These are phyloP conservation scores for Penicillium paneum DNA, from an alignment of 2,329 filamentous ascomycete genomes.

Conservation along the genomic window DNA sequence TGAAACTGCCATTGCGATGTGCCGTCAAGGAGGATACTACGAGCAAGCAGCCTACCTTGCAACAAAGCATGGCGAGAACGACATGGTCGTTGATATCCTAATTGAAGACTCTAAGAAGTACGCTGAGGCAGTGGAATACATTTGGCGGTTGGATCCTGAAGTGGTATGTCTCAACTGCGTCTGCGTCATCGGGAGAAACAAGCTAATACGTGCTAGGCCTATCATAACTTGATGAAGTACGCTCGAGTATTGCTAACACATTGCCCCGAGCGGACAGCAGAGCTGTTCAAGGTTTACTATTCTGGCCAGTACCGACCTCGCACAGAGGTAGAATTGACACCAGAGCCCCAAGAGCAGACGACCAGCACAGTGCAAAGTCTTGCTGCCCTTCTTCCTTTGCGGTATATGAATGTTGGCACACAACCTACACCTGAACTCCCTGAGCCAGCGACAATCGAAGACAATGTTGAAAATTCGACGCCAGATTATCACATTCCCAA, in stretches of 20 bases:
- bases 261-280: constrained; percentile 75
- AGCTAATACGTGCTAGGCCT: constrained; percentile 59
- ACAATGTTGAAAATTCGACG: constrained; percentile 37
- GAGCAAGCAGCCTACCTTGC: constrained; percentile 96
- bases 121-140: constrained; percentile 81
- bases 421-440: constrained; percentile 25
- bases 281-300: constrained; percentile 92
- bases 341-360: constrained; percentile 48
- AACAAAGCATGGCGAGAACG: constrained; percentile 88
- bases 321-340: constrained; percentile 59
- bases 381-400: constrained; percentile 75
- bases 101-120: constrained; percentile 95
- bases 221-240: constrained; percentile 90
- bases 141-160: constrained; percentile 80
- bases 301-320: constrained; percentile 73
- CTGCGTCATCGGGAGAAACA: background rate
- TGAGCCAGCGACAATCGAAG: constrained; percentile 28
- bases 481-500: constrained; percentile 73
- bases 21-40: constrained; percentile 91
- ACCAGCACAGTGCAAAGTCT: constrained; percentile 81
- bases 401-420: constrained; percentile 70
- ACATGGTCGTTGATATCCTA: constrained; percentile 89
- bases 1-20: constrained; percentile 96
- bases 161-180: constrained; percentile 52
- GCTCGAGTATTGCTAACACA: constrained; percentile 86